A percentile compares a stretch with the other conserved stretches of the same genome.
Evolutionary conservation across 2,329 filamentous ascomycete species (phyloP).

Genomic region (Talaromyces sp.): DNA sequence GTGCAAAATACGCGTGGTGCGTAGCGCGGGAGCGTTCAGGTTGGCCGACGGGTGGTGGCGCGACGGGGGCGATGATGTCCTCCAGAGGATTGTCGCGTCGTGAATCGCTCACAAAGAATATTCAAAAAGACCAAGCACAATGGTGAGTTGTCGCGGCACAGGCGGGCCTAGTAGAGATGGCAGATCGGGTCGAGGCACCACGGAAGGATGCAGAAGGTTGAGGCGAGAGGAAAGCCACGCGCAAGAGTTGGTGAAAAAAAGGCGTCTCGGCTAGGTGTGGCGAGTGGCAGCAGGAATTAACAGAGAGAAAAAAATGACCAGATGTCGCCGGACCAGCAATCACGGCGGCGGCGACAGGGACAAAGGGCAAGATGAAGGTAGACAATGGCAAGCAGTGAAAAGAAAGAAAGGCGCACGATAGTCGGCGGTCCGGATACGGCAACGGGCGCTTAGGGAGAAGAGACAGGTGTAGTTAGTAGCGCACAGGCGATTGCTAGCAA

Average conservation of each 20-base stretch:
- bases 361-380: slow-evolving; percentile 3
- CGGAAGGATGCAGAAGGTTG: background rate
- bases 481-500: background rate
- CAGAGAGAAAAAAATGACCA: background rate
- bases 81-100: background rate
- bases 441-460: slow-evolving; percentile 1
- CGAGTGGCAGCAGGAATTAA: background rate
- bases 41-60: background rate
- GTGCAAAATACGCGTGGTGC: slow-evolving; percentile 11
- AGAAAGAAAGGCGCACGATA: slow-evolving; percentile 5
- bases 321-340: slow-evolving; percentile 1
- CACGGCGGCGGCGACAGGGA: slow-evolving; percentile 9
- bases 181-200: background rate
- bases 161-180: background rate
- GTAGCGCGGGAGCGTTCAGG: background rate
- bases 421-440: background rate
- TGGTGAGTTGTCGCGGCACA: background rate
- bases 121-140: background rate
- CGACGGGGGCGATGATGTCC: background rate
- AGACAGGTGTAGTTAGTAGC: background rate
- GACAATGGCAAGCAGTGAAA: background rate
- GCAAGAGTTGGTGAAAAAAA: background rate
- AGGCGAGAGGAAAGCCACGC: background rate
- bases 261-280: background rate
- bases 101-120: background rate